Percentiles rank a stretch among this genome's conserved stretches.
phyloP scores from a whole-genome alignment of 495 filamentous ascomycete genomes.

The Bombardia bombarda region DNA sequence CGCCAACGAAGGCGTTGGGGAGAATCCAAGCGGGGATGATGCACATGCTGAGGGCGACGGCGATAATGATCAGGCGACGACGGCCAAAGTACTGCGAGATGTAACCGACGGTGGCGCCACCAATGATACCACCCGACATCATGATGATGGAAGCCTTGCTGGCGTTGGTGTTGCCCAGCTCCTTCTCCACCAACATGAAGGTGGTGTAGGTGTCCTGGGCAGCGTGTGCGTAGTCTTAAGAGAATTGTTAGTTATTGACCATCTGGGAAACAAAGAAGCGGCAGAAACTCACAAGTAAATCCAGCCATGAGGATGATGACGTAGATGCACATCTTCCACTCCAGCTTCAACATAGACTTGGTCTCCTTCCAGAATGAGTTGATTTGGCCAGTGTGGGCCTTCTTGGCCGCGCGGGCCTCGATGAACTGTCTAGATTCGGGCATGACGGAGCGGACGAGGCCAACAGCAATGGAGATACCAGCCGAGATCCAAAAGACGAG shows the following conservation, averaged over 20 bases:
- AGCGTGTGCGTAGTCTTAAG: slow-evolving; percentile 58
- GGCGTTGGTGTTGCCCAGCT: slow-evolving; percentile 49
- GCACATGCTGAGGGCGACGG: slow-evolving; percentile 45
- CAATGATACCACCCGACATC: slow-evolving; percentile 66
- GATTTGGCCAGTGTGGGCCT: slow-evolving; percentile 37
- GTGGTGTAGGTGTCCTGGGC: slow-evolving; percentile 73
- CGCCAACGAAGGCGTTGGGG: slow-evolving; percentile 43
- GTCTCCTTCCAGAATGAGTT: slow-evolving; percentile 54
- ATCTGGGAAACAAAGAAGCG: too few relatives aligned
- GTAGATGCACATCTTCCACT: slow-evolving; percentile 68
- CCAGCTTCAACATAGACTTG: slow-evolving; percentile 51
- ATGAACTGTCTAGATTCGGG: slow-evolving; percentile 66
- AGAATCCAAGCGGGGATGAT: slow-evolving; percentile 70
- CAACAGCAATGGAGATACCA: slow-evolving; percentile 55
- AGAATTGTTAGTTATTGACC: too few relatives aligned
- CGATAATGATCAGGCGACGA: slow-evolving; percentile 54
- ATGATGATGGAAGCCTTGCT: slow-evolving; percentile 65
- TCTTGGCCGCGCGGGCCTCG: slow-evolving; percentile 49
- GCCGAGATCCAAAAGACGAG: slow-evolving; percentile 52
- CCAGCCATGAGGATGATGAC: slow-evolving; percentile 65
- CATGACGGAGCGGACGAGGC: slow-evolving; percentile 55
- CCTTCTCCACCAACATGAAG: slow-evolving; percentile 62
- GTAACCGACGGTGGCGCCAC: slow-evolving; percentile 65
- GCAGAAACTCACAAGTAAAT: too few relatives aligned
- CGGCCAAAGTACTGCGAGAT: slow-evolving; percentile 65